phyloP scores from a whole-genome alignment of 164 flowering plant species.

The Vitis riparia region DNA sequence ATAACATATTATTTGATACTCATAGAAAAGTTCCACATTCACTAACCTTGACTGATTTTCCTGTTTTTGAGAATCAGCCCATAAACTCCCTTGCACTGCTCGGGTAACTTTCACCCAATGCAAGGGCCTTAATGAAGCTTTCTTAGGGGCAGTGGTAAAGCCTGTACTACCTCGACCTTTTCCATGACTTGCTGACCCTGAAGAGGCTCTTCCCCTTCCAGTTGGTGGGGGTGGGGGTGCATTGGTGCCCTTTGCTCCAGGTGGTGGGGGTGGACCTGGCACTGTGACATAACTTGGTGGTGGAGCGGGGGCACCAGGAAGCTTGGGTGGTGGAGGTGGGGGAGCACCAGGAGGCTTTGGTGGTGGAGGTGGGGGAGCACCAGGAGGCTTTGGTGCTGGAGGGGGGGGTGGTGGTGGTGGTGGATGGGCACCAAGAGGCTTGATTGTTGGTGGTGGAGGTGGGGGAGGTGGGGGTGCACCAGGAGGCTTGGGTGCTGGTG shows the following conservation, averaged over 20 bases:
- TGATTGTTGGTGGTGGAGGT: slow-evolving; percentile 8
- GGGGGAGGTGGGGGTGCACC: slow-evolving; percentile 48
- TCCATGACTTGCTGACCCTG: slow-evolving; percentile 43
- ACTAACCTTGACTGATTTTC: slow-evolving; percentile 71
- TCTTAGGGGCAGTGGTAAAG: slow-evolving; percentile 54
- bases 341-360: no score
- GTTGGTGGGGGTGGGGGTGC: slow-evolving; percentile 17
- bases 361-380: no score
- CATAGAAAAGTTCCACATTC: neutral
- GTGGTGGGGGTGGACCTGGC: slow-evolving; percentile 60
- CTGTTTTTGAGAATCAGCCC: slow-evolving; percentile 86
- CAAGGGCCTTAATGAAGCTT: slow-evolving; percentile 72
- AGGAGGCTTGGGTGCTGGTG: slow-evolving; percentile 50
- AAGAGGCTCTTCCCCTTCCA: slow-evolving; percentile 61
- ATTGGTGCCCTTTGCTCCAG: slow-evolving; percentile 37
- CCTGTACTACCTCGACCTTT: slow-evolving; percentile 49
- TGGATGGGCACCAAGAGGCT: slow-evolving; percentile 16
- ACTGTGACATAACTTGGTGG: slow-evolving; percentile 21
- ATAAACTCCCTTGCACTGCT: slow-evolving; percentile 93
- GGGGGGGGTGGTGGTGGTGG: slow-evolving; percentile 47
- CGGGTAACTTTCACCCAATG: slow-evolving; percentile 98
- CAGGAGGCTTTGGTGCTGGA: slow-evolving; percentile 22
- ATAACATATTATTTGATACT: neutral
- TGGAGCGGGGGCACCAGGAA: slow-evolving; percentile 24
- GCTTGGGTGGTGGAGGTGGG: slow-evolving; percentile 9